phyloP scores from a whole-genome alignment of 768 basidiomycete genomes.

The Auriscalpium orientale region DNA sequence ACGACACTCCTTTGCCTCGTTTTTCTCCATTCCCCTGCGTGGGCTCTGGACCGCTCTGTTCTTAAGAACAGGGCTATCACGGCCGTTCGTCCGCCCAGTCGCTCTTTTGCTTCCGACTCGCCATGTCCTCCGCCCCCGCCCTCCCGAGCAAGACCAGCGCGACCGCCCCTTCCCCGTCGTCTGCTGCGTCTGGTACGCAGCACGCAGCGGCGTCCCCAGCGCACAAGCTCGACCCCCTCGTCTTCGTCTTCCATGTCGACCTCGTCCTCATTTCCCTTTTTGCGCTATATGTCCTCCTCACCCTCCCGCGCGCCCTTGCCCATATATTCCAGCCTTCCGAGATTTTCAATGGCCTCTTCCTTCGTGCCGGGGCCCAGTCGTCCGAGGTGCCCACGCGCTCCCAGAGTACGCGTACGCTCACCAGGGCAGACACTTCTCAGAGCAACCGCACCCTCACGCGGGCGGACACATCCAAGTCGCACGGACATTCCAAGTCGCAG shows the following conservation, averaged over 20 bases:
- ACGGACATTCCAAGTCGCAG: neutral
- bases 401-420: neutral
- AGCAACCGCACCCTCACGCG: no score
- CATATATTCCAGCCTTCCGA: slow-evolving; percentile 10
- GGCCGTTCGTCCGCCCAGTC: neutral
- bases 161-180: neutral
- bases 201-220: neutral
- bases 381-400: slow-evolving; percentile 2
- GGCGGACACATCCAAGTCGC: neutral
- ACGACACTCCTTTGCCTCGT: neutral
- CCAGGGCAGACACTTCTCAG: no score
- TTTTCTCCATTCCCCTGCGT: neutral
- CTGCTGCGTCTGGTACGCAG: neutral
- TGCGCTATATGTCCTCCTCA: slow-evolving; percentile 6
- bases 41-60: neutral
- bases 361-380: neutral
- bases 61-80: neutral
- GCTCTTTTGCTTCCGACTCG: neutral
- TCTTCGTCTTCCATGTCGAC: slow-evolving; percentile 11
- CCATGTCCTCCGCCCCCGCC: neutral
- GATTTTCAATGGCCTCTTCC: slow-evolving; percentile 8
- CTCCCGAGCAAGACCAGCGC: neutral
- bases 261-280: slow-evolving; percentile 7
- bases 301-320: slow-evolving; percentile 13
- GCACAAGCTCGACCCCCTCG: neutral